phyloP scores from a whole-genome alignment of 306 rosid species.

The cucumber (Cucumis sativus) region DNA sequence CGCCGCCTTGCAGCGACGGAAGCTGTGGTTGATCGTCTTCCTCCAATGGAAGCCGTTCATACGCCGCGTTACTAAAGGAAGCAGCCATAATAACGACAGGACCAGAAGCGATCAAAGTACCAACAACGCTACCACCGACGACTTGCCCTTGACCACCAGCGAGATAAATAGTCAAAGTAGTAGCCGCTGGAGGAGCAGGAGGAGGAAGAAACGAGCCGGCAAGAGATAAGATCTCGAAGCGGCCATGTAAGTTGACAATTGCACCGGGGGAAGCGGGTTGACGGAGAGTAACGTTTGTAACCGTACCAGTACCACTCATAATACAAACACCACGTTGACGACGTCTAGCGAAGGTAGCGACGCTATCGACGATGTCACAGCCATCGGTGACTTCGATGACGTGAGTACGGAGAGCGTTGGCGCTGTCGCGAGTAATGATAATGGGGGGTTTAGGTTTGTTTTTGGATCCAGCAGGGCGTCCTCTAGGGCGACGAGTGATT shows the following conservation, averaged over 20 bases:
- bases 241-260: conserved; percentile 66
- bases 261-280: conserved; percentile 88
- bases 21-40: conserved; percentile 46
- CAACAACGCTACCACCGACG: conserved; percentile 85
- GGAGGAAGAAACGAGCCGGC: conserved; percentile 85
- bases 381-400: conserved; percentile 93
- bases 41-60: conserved; percentile 87
- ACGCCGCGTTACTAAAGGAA: conserved; percentile 93
- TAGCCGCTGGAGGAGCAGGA: conserved; percentile 77
- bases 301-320: conserved; percentile 87
- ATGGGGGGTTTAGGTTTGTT: conserved; percentile 96
- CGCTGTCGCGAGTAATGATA: conserved; percentile 90
- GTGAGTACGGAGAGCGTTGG: conserved; percentile 84
- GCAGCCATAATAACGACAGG: conserved; percentile 93
- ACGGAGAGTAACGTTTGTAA: conserved; percentile 67
- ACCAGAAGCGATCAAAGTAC: conserved; percentile 65
- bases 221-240: conserved; percentile 81
- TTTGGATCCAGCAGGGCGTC: conserved; percentile 91
- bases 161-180: conserved; percentile 71
- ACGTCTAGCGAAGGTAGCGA: conserved; percentile 69
- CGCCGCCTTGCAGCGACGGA: conserved; percentile 34
- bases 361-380: conserved; percentile 70
- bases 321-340: conserved; percentile 92
- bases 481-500: conserved; percentile 58
- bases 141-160: conserved; percentile 96